A percentile compares a stretch with the other conserved stretches of the same genome.
Conservation (phyloP, 768 basidiomycete genomes). For the Mycena belliarum region DNA sequence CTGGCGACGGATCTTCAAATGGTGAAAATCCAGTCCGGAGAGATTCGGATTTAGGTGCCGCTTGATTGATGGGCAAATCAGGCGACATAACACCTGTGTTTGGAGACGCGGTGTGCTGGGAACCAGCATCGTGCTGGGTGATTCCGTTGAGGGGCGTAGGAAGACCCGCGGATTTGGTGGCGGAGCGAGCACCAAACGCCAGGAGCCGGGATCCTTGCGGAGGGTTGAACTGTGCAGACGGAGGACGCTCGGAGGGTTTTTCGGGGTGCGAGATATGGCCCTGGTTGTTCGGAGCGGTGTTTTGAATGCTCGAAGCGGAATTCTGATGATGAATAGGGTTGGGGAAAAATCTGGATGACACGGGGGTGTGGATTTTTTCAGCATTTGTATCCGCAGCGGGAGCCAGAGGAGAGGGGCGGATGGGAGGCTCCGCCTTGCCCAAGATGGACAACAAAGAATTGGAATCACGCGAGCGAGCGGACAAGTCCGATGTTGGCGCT, state of each 20-base stretch:
- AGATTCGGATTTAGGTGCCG: constrained; percentile 29
- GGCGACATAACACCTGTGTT: constrained; percentile 13
- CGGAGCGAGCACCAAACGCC: constrained; percentile 39
- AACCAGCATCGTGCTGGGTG: constrained; percentile 27
- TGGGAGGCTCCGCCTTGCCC: constrained; percentile 15
- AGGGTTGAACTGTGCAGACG: constrained; percentile 42
- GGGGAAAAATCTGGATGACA: constrained; percentile 39
- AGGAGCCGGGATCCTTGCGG: constrained; percentile 54
- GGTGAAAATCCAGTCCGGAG: constrained; percentile 49
- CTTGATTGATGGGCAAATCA: constrained; percentile 24
- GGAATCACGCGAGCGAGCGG: background rate
- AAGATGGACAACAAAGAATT: constrained; percentile 22
- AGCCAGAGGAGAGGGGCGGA: constrained; percentile 10
- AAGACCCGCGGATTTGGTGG: constrained; percentile 39
- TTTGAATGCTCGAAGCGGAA: constrained; percentile 8
- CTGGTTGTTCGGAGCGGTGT: constrained; percentile 7
- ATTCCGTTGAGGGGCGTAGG: constrained; percentile 46
- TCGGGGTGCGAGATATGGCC: constrained; percentile 13
- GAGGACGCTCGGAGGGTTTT: constrained; percentile 24
- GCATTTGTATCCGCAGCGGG: background rate
- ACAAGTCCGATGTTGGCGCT: background rate
- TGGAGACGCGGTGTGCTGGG: constrained; percentile 5
- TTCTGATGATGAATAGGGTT: constrained; percentile 27
- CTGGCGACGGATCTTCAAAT: constrained; percentile 50
- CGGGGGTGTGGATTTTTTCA: constrained; percentile 19